Conservation (phyloP, 352 stramenopile species). For the Globisporangium uncinulatum region DNA sequence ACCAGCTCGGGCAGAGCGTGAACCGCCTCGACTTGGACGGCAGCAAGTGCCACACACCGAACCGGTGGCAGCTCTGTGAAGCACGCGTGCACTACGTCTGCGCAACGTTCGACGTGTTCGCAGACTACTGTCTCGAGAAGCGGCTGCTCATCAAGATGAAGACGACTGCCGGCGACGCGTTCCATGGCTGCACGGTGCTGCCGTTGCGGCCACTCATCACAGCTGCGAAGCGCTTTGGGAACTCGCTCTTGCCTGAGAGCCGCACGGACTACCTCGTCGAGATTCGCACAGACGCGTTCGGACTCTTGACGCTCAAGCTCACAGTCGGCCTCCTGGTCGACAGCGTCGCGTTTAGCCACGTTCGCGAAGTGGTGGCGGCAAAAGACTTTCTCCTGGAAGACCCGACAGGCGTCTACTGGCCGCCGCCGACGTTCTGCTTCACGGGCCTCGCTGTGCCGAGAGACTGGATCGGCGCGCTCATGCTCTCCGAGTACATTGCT, state of each 20-base stretch:
- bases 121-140: constrained; percentile 60
- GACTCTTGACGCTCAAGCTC: constrained; percentile 67
- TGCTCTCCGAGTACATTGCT: constrained; percentile 66
- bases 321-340: constrained; percentile 67
- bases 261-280: constrained; percentile 63
- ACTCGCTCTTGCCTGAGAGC: constrained; percentile 40
- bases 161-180: constrained; percentile 18
- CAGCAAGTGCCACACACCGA: constrained; percentile 72
- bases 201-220: constrained; percentile 47
- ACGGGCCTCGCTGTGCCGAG: constrained; percentile 39
- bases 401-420: constrained; percentile 50
- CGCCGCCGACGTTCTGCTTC: constrained; percentile 35
- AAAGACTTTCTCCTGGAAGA: constrained; percentile 54
- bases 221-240: constrained; percentile 52
- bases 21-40: constrained; percentile 59
- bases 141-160: constrained; percentile 70
- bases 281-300: constrained; percentile 47
- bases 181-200: constrained; percentile 52
- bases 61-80: constrained; percentile 81
- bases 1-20: constrained; percentile 65
- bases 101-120: constrained; percentile 60
- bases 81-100: constrained; percentile 63
- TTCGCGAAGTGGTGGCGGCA: constrained; percentile 46
- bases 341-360: constrained; percentile 38
- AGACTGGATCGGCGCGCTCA: constrained; percentile 64